Evolutionary conservation across 208 protist genomes (phyloP), one percentile per base, ranked within the genome.

Genomic region (Eutreptiella sp.): DNA sequence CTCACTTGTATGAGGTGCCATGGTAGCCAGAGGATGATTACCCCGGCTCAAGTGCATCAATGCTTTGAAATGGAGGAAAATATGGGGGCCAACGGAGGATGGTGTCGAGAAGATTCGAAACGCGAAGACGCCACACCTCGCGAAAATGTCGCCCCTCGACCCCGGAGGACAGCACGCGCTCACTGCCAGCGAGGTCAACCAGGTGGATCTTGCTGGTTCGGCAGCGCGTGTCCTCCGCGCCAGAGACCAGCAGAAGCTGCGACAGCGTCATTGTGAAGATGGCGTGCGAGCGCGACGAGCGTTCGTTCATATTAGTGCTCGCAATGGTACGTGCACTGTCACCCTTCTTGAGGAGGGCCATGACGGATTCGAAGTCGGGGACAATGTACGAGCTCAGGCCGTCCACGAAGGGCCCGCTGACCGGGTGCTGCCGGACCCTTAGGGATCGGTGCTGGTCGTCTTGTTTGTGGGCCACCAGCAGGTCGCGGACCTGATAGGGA

Each of bases 161-260:
- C n/a, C 93, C 95, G 23, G 87, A 84, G 46, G 84, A 73, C 32
- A 81, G 60, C 0, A 84, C 75, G n/a, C 93, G 83, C 78, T 98
- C 95, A 42, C 83, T 93, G 26, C 95, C 95, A 4, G 95, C 95
- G 2, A 98, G 79, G 76, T 98, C 94, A 9, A 98, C 94, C 50
- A 98, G 72, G 55, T 89, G 97, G 24, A 92, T 71, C 28, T 82
- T 85, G 41, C 68, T 76, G n/a, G 43, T 52, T 14, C 82, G 70
- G 27, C 79, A 81, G 23, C 75, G 72, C 7, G 85, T 87, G 19
- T 78, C 58, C 0, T 87, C 79, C 26, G 46, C 42, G 1, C 58
- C 70, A n/a, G 59, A 54, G n/a, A 73, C 81, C 21, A 60, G 11
- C 2, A 71, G 50, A 3, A 86, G 67, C 39, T 79, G 73, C 21